Base-by-base conservation (phyloP, 2,329 filamentous ascomycete species). In the Esteya vermicola region DNA sequence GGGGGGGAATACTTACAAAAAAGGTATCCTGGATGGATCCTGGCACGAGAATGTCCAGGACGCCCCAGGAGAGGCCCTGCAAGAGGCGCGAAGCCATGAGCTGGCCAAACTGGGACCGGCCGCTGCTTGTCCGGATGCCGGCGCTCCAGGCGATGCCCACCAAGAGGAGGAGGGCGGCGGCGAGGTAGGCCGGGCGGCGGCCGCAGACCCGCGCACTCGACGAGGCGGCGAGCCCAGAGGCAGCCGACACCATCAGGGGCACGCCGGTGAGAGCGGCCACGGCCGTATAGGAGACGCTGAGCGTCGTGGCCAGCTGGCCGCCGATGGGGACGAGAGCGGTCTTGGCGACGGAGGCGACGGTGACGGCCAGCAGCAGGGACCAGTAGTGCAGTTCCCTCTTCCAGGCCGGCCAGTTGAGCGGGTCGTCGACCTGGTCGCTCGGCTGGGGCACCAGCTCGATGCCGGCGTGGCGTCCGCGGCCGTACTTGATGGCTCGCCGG, bases 11-110 rank as follows among this genome's bases (percentile, higher is more conserved):
- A 53, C 67, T 54, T 52, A 74, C 70, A 49, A 71, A 75, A 51
- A 65, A 76, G 2, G 67, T 68, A 47, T 77, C 72, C 35, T 70
- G 63, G 36, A 77, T 67, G 2, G 66, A 68, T 2, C 61, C 62
- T 25, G 67, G 54, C 23, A 72, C 57, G 30, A 76, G 53, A 6
- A 62, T 65, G 47, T 77, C 72, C 43, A 75, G 72, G 10, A 66
- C 64, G 6, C 72, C 72, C 67, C 72, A 74, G n/a, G 67, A 72
- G 0, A 76, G 41, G 1, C 70, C 71, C 49, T 75, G 70, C 26
- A 76, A 59, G 16, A 72, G 50, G 9, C 72, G 61, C 3, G 70
- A 65, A 0, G 60, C 62, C 62, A 75, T 64, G 48, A 65, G 67
- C 41, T 66, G 58, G 9, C 54, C 56, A 40, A 64, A 68, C 45